Evolutionary conservation across 345 rosid species (phyloP).

Genomic region (Citrus medica): DNA sequence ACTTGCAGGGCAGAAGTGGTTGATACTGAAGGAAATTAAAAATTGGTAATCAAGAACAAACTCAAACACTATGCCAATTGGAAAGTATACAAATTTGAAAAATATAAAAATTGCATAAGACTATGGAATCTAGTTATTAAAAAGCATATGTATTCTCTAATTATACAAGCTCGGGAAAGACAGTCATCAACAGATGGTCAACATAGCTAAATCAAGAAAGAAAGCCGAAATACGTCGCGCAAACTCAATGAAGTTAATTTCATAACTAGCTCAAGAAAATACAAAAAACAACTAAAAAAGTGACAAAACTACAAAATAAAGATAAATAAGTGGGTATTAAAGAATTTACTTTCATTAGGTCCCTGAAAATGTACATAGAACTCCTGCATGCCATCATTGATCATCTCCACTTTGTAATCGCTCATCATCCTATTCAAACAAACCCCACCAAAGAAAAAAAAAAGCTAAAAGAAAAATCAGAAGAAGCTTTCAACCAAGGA

Average conservation of each 20-base stretch:
- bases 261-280: background rate
- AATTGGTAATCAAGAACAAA: background rate
- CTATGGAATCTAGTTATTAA: background rate
- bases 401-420: constrained; percentile 67
- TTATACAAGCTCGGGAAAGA: background rate
- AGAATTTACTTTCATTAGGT: constrained; percentile 58
- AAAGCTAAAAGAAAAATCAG: background rate
- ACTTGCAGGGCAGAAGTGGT: background rate
- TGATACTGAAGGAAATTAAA: background rate
- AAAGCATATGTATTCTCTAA: background rate
- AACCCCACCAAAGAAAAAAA: background rate
- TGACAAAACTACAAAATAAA: background rate
- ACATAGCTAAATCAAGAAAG: constrained; percentile 5
- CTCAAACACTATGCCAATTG: background rate
- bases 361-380: constrained; percentile 64
- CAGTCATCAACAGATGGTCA: background rate
- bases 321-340: constrained; percentile 1
- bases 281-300: constrained; percentile 15
- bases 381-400: constrained; percentile 63
- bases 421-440: constrained; percentile 63
- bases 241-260: constrained; percentile 6
- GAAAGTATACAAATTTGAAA: background rate
- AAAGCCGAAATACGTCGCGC: background rate
- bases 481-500: constrained; percentile 1
- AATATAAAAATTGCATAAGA: background rate